Evolutionary conservation across 2,329 filamentous ascomycete species (phyloP).

Genomic region (Daldinia sp.): DNA sequence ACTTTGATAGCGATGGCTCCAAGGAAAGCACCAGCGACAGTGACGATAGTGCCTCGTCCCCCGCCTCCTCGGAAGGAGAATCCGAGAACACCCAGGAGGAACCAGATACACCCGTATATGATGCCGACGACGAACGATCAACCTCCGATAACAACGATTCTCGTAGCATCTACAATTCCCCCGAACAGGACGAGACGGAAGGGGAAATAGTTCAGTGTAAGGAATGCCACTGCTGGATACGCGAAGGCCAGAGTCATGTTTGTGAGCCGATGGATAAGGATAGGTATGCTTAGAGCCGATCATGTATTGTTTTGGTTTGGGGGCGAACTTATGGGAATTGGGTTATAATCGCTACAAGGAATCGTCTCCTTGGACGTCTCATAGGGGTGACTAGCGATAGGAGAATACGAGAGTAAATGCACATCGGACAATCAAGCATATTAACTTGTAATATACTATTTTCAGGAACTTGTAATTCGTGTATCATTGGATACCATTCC

Average conservation of each 20-base stretch:
- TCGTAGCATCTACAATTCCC: background rate
- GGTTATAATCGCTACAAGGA: too few species aligned
- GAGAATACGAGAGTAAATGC: too few species aligned
- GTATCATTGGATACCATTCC: too few species aligned
- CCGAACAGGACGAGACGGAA: background rate
- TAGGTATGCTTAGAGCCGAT: conserved; percentile 4
- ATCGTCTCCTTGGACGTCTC: too few species aligned
- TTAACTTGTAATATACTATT: too few species aligned
- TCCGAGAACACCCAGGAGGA: background rate
- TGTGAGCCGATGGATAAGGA: conserved; percentile 21
- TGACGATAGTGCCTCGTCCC: background rate
- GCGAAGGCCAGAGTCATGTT: conserved; percentile 7
- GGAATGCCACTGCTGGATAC: conserved; percentile 19
- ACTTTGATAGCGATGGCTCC: background rate
- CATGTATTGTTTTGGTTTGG: background rate
- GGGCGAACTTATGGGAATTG: too few species aligned
- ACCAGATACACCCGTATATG: background rate
- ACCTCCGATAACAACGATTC: background rate
- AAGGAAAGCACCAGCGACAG: background rate
- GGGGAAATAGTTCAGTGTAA: conserved; percentile 5
- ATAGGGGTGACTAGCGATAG: too few species aligned
- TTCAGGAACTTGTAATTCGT: too few species aligned
- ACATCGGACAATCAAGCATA: too few species aligned
- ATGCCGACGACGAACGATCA: background rate
- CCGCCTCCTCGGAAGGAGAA: too few species aligned